Evolutionary conservation across 331 rosid species (phyloP).

Genomic region (Quercus phellos): DNA sequence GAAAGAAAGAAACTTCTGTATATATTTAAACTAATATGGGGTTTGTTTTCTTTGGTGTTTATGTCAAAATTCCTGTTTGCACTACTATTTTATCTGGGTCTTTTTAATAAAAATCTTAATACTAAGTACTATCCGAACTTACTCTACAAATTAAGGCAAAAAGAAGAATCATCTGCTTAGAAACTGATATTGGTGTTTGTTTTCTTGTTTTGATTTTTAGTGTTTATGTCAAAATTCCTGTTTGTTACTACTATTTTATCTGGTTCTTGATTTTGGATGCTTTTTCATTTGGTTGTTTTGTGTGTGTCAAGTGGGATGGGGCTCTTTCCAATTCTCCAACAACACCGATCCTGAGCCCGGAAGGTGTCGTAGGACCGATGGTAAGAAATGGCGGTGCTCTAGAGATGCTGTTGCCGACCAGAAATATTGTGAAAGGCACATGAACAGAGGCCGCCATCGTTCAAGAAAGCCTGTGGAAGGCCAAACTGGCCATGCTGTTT

Average conservation of each 20-base stretch:
- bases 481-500: slow-evolving; percentile 76
- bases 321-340: slow-evolving; percentile 74
- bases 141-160: background rate
- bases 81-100: background rate
- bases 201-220: background rate
- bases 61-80: no score
- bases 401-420: slow-evolving; percentile 97
- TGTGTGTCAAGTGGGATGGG: slow-evolving; percentile 66
- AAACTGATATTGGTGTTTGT: background rate
- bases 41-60: background rate
- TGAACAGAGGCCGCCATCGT: slow-evolving; percentile 99
- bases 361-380: slow-evolving; percentile 94
- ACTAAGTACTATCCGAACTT: background rate
- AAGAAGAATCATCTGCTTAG: background rate
- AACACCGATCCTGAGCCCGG: slow-evolving; percentile 95
- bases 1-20: no score
- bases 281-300: background rate
- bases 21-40: no score
- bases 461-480: slow-evolving; percentile 99
- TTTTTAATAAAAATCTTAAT: background rate
- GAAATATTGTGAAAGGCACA: slow-evolving; percentile 91
- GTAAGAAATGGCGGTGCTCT: slow-evolving; percentile 99
- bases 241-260: background rate
- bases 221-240: background rate
- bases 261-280: background rate